These are phyloP conservation scores for Exserohilum turcica DNA, from an alignment of 2,329 filamentous ascomycete genomes.

Conservation along the genomic window DNA sequence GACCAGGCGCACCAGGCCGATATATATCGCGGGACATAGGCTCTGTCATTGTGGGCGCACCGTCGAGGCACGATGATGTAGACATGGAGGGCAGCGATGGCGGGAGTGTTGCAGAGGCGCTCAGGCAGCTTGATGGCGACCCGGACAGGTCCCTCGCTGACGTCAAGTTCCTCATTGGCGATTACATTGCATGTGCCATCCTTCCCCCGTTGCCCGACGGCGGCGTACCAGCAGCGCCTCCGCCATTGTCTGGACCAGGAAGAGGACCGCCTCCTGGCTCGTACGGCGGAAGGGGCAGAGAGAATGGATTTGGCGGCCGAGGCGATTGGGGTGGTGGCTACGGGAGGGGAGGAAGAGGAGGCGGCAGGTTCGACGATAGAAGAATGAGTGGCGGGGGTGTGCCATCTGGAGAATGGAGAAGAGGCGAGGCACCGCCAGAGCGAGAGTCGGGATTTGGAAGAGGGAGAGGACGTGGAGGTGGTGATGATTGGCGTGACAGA, in stretches of 20 bases:
- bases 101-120: conserved; percentile 32
- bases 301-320: conserved; percentile 42
- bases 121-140: conserved; percentile 61
- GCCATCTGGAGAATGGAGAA: conserved; percentile 67
- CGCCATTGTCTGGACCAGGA: conserved; percentile 48
- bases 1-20: conserved; percentile 57
- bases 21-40: conserved; percentile 83
- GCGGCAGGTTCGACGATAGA: conserved; percentile 42
- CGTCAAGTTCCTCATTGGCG: conserved; percentile 82
- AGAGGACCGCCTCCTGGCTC: conserved; percentile 36
- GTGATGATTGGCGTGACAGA: conserved; percentile 39
- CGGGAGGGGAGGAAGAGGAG: conserved; percentile 46
- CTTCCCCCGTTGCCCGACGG: conserved; percentile 77
- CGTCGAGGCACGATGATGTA: conserved; percentile 30
- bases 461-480: conserved; percentile 46
- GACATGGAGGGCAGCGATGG: conserved; percentile 21
- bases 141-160: conserved; percentile 76
- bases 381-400: conserved; percentile 50
- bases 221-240: conserved; percentile 67
- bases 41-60: conserved; percentile 71
- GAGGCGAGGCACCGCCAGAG: conserved; percentile 67
- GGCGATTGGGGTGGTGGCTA: conserved; percentile 31
- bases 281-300: conserved; percentile 36
- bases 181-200: conserved; percentile 84
- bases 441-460: conserved; percentile 38